Evolutionary conservation across 305 asterid species (phyloP).

Genomic region (Coffea humblotiana): DNA sequence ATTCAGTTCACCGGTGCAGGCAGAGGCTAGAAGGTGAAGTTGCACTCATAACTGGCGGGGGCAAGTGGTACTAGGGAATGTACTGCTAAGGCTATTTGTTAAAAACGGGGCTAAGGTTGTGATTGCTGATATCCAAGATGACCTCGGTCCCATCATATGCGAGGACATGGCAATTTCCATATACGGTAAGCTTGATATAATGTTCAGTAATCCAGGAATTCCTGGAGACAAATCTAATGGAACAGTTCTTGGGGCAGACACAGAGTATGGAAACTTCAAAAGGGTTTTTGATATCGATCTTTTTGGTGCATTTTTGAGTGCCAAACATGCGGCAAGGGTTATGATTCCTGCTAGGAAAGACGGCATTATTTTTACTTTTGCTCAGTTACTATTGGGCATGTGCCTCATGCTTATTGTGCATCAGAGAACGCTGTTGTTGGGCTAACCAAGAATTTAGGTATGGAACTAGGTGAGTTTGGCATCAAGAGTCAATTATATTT

Average conservation of each 20-base stretch:
- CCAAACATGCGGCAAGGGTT: constrained; percentile 29
- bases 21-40: constrained; percentile 21
- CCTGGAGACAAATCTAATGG: background rate
- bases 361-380: constrained; percentile 22
- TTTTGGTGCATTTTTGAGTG: constrained; percentile 21
- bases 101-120: constrained; percentile 20
- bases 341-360: constrained; percentile 24
- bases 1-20: no score
- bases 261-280: constrained; percentile 29
- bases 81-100: constrained; percentile 17
- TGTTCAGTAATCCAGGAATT: constrained; percentile 17
- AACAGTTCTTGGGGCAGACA: constrained; percentile 9
- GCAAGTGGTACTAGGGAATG: constrained; percentile 19
- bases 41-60: constrained; percentile 20
- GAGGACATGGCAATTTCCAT: constrained; percentile 33
- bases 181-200: constrained; percentile 47
- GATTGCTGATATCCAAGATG: constrained; percentile 19
- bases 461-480: background rate
- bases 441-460: background rate
- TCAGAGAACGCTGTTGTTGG: background rate
- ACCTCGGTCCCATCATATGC: no score
- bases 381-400: background rate
- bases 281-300: constrained; percentile 16
- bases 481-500: background rate
- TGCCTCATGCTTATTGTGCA: background rate